Base-by-base conservation (phyloP, 73 alveolate species). In the Urostyla sp. region DNA sequence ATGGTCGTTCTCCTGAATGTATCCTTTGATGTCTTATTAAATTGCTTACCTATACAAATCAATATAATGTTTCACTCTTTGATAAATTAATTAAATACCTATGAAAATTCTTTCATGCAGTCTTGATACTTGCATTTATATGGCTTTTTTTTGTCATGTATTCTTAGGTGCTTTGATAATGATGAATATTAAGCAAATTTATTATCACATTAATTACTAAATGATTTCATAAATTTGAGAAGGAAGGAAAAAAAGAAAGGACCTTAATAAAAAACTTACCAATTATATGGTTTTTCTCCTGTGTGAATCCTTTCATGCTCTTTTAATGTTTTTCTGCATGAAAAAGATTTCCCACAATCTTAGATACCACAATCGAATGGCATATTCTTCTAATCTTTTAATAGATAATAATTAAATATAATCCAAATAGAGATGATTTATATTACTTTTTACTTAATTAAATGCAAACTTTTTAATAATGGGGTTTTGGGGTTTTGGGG, bases 301-400 rank as follows among this genome's bases (percentile, higher is more conserved):
- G 98, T 94, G 80, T 94, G 98, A 50, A 95, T 91, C 40, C 97
- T 53, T 49, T 82, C 61, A 76, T 94, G 98, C 23, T 91, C 96
- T 80, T 90, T 94, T 27, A 94, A 77, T 55, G 91, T 92, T 60
- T 94, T 89, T 72, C 90, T 91, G 63, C 95, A 92, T 27, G 95
- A 82, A 74, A 94, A 91, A 50, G 56, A 84, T 75, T 94, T 94
- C 28, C 93, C 94, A 59, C 98, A 94, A 40, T 90, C 86, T 44
- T 95, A 92, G 72, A 67, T 72, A 34, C 80, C 82, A 60, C 99
- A 96, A 15, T 40, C 27, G 24, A 66, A 21, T 5, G n/a, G 37
- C 76, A 59, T 59, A 7, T 7, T 13, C 7, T 13, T 16, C 20
- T 21, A 50, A 16, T 13, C 11, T 8, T 50, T 50, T 26, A 18